A percentile compares a stretch with the other conserved stretches of the same genome.
Conservation (phyloP, 83 land plant genomes). For the Thuja plicata region DNA sequence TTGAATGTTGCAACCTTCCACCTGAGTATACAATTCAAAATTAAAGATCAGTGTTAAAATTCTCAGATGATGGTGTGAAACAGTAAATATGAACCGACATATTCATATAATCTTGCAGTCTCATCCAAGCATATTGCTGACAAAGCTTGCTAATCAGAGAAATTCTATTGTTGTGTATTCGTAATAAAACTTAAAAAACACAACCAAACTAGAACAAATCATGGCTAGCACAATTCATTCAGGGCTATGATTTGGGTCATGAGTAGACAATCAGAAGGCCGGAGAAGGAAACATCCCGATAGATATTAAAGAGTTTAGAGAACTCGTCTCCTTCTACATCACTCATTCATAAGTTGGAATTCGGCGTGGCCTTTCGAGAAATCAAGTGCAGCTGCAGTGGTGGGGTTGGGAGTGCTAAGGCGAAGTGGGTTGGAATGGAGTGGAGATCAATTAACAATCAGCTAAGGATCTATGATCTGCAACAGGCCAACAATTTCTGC, state of each 20-base stretch:
- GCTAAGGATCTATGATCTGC: too few species aligned
- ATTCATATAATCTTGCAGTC: neutral
- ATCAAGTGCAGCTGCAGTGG: too few species aligned
- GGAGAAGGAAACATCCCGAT: neutral
- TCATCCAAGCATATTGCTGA: neutral
- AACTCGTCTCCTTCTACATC: too few species aligned
- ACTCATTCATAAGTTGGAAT: too few species aligned
- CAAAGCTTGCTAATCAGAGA: neutral
- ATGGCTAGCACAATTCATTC: neutral
- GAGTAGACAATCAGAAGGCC: neutral
- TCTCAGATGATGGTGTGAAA: neutral
- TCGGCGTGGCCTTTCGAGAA: too few species aligned
- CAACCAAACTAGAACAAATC: neutral
- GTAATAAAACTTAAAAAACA: neutral
- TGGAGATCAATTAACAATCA: too few species aligned
- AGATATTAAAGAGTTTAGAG: neutral
- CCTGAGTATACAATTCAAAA: conserved; percentile 2
- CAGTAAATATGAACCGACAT: neutral
- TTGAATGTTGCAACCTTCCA: neutral
- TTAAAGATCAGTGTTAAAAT: neutral
- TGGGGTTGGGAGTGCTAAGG: too few species aligned
- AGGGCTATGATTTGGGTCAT: neutral
- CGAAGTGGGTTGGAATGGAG: too few species aligned
- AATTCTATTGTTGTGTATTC: neutral
- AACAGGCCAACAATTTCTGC: too few species aligned